These are phyloP conservation scores for Corymbia citriodora DNA, from an alignment of 441 rosid genomes.

Conservation along the genomic window DNA sequence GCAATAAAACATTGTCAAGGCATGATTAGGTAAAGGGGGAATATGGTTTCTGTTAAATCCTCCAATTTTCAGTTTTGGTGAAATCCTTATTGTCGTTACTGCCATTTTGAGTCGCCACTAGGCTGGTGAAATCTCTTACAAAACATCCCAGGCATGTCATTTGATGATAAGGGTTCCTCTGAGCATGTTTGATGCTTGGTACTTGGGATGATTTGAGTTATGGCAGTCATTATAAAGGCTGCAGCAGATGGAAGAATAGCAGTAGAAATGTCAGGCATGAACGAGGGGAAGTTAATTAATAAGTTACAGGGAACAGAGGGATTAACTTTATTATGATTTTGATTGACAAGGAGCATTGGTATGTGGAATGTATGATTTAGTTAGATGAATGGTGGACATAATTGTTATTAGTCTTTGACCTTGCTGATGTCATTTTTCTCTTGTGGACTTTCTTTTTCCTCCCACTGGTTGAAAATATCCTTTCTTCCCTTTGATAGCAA, in stretches of 20 bases:
- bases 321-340: not conserved
- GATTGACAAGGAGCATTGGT: not conserved
- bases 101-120: fast-evolving
- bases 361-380: not conserved
- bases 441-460: not conserved
- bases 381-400: not conserved
- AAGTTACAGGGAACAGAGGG: not conserved
- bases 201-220: not conserved
- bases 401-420: not conserved
- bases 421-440: not conserved
- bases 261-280: not conserved
- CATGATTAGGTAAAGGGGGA: not conserved
- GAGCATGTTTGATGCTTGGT: not conserved
- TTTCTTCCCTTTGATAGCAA: not conserved
- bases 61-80: not conserved
- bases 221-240: not conserved
- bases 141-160: not conserved
- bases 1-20: not conserved
- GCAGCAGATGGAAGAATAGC: not conserved
- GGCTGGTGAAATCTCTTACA: not conserved
- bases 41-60: not conserved
- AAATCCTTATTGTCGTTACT: not conserved
- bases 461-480: not conserved
- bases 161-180: not conserved
- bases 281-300: not conserved